Percentiles rank a stretch among this genome's conserved stretches.
phyloP scores from a whole-genome alignment of 2,329 filamentous ascomycete genomes.

The Samsoniella hepiali region DNA sequence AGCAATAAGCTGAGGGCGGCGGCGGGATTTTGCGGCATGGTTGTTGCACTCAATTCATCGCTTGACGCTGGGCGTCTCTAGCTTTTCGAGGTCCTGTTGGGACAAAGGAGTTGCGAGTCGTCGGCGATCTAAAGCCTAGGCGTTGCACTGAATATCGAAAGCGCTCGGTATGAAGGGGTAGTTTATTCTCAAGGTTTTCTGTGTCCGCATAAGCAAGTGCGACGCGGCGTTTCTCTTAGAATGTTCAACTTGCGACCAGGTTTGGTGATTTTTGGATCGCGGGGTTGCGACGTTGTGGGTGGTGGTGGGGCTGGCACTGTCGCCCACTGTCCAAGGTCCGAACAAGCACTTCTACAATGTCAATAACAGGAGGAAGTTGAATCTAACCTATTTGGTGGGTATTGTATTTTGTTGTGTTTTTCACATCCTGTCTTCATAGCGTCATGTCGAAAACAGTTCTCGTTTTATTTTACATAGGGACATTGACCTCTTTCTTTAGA shows the following conservation, averaged over 20 bases:
- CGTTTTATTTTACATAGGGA: too few species aligned
- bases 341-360: background rate
- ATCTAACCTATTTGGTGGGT: too few species aligned
- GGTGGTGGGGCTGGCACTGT: constrained; percentile 14
- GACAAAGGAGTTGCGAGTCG: background rate
- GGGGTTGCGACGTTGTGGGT: constrained; percentile 19
- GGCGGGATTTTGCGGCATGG: constrained; percentile 46
- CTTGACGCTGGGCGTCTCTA: constrained; percentile 12
- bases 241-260: background rate
- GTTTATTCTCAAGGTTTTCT: background rate
- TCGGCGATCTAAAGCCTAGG: background rate
- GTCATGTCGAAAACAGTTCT: background rate
- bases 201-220: background rate
- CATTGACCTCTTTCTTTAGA: too few species aligned
- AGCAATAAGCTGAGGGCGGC: constrained; percentile 53
- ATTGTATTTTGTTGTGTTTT: background rate
- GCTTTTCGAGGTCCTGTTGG: background rate
- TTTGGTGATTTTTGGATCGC: constrained; percentile 16
- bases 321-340: background rate
- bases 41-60: constrained; percentile 26
- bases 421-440: too few species aligned
- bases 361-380: too few species aligned
- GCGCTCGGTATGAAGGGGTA: background rate
- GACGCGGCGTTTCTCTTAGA: background rate
- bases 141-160: background rate